Evolutionary conservation across 352 stramenopile genomes (phyloP).

Genomic region (Peronospora belbahrii): DNA sequence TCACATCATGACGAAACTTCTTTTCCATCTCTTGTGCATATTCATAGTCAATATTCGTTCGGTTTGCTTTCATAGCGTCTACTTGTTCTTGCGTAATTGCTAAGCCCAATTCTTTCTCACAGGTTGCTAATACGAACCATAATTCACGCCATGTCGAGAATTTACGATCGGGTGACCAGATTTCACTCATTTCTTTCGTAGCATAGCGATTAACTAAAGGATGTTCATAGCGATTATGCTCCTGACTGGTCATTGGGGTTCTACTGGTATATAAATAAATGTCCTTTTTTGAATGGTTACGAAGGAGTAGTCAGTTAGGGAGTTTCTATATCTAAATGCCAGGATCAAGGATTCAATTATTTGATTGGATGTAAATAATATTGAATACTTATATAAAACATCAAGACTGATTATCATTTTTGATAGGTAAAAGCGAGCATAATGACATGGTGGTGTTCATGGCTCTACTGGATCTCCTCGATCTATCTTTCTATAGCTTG

Average conservation of each 20-base stretch:
- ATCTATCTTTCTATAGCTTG: neutral
- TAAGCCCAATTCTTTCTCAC: slow-evolving; percentile 96
- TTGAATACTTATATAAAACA: too few species aligned
- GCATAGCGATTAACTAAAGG: slow-evolving; percentile 92
- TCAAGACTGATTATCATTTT: too few species aligned
- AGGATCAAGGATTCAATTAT: too few species aligned
- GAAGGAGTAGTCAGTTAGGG: too few species aligned
- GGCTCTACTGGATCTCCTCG: neutral
- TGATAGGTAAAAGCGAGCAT: too few species aligned
- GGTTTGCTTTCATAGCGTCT: slow-evolving; percentile 91
- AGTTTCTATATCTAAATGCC: too few species aligned
- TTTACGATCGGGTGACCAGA: slow-evolving; percentile 98
- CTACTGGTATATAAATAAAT: neutral
- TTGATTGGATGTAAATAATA: too few species aligned
- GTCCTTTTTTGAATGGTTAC: too few species aligned
- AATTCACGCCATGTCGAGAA: slow-evolving; percentile 98
- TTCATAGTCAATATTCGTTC: slow-evolving; percentile 97
- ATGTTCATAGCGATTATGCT: slow-evolving; percentile 85
- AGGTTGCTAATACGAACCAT: slow-evolving; percentile 95
- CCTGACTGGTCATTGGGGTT: too few species aligned
- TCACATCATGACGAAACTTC: slow-evolving; percentile 99
- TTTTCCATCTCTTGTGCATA: slow-evolving; percentile 96
- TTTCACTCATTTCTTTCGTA: slow-evolving; percentile 98
- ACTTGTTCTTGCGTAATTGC: slow-evolving; percentile 97
- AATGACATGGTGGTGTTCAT: neutral